A percentile compares a stretch with the other conserved stretches of the same genome.
phyloP scores from a whole-genome alignment of 495 filamentous ascomycete species.

The Pyronema omphalodes region DNA sequence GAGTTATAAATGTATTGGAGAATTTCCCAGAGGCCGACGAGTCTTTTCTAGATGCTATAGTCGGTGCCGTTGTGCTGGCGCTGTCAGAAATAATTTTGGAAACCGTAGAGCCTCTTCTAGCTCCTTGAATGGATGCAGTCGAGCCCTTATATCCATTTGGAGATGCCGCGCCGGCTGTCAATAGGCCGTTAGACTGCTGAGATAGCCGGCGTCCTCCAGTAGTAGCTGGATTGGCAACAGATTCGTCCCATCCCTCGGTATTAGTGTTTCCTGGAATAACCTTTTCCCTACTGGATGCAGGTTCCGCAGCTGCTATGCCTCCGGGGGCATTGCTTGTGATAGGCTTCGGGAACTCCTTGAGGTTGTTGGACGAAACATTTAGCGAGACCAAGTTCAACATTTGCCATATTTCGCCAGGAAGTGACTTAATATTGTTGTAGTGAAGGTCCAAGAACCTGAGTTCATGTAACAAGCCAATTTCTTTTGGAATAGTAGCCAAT shows the following conservation, averaged over 20 bases:
- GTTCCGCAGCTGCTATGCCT: slow-evolving; percentile 5
- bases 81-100: slow-evolving; percentile 44
- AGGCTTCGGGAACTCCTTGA: slow-evolving; percentile 77
- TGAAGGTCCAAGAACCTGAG: slow-evolving; percentile 69
- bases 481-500: slow-evolving; percentile 58
- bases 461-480: slow-evolving; percentile 70
- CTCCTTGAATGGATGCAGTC: slow-evolving; percentile 53
- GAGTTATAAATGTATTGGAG: slow-evolving; percentile 66
- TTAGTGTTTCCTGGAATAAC: background rate
- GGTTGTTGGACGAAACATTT: slow-evolving; percentile 85
- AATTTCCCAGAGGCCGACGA: slow-evolving; percentile 59
- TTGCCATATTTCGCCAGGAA: slow-evolving; percentile 88
- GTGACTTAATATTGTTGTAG: slow-evolving; percentile 73
- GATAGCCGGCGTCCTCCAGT: slow-evolving; percentile 50
- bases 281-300: slow-evolving; percentile 6
- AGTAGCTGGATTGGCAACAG: slow-evolving; percentile 13
- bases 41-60: slow-evolving; percentile 46
- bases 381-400: slow-evolving; percentile 72
- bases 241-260: slow-evolving; percentile 3
- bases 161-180: slow-evolving; percentile 50
- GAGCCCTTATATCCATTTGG: slow-evolving; percentile 64
- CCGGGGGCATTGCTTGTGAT: slow-evolving; percentile 37
- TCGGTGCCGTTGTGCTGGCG: slow-evolving; percentile 5
- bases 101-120: slow-evolving; percentile 67
- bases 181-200: slow-evolving; percentile 55